A percentile compares a stretch with the other conserved stretches of the same genome.
These are phyloP conservation scores for Termitomyces sp. DNA, from an alignment of 768 basidiomycete species.

Conservation along the genomic window DNA sequence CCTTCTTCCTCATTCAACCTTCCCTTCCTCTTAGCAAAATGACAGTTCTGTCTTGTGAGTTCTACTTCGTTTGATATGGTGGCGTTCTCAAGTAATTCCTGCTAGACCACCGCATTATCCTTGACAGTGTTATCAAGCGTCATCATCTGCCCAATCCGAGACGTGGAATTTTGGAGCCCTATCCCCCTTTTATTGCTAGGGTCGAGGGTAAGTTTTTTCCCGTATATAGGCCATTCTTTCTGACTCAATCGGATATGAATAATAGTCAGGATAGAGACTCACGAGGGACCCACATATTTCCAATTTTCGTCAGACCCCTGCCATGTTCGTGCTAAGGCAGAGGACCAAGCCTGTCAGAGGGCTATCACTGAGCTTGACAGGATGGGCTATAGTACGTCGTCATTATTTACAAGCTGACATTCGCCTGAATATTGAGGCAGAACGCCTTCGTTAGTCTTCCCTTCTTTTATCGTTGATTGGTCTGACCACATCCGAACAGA, in stretches of 20 bases:
- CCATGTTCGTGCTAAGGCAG: background rate
- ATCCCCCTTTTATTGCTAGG: background rate
- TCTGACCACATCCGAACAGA: background rate
- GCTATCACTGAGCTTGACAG: background rate
- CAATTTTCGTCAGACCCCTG: background rate
- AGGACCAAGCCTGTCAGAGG: constrained; percentile 1
- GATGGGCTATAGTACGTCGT: background rate
- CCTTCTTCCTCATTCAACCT: background rate
- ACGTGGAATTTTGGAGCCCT: background rate
- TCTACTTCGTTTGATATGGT: background rate
- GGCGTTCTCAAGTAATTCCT: background rate
- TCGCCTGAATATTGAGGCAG: background rate
- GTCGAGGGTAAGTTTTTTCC: background rate
- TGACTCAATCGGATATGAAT: background rate
- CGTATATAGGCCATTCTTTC: background rate
- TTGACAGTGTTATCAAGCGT: background rate
- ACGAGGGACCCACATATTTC: background rate
- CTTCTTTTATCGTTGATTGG: background rate
- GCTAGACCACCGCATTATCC: constrained; percentile 1
- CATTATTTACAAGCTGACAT: background rate
- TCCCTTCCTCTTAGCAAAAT: background rate
- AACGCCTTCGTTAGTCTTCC: background rate
- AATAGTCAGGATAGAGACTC: background rate
- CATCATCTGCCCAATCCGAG: background rate
- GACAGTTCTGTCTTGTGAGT: background rate